phyloP scores from a whole-genome alignment of 2,329 filamentous ascomycete species.

The Xenosphaeropsis pyriputrescens region DNA sequence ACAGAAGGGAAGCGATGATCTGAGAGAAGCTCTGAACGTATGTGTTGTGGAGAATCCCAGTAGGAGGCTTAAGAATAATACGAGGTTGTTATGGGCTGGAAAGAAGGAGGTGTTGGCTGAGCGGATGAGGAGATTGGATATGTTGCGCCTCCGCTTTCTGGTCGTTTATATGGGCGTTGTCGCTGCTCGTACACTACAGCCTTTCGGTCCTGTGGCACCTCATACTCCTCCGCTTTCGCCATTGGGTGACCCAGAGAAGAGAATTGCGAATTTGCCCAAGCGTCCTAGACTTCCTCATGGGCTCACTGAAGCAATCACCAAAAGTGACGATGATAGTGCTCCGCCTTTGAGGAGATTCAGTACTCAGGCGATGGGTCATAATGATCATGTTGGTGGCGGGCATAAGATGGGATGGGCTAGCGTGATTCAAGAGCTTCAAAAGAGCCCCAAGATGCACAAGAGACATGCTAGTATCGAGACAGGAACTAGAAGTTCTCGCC shows the following conservation, averaged over 20 bases:
- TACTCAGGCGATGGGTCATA: constrained; percentile 37
- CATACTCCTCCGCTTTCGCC: constrained; percentile 1
- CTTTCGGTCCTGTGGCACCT: background rate
- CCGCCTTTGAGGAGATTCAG: constrained; percentile 36
- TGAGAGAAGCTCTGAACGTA: constrained; percentile 42
- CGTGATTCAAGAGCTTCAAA: constrained; percentile 47
- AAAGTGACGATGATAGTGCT: constrained; percentile 16
- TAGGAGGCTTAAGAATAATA: constrained; percentile 27
- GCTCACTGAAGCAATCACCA: constrained; percentile 13
- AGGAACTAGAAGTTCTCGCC: constrained; percentile 26
- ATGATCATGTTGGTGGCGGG: constrained; percentile 27
- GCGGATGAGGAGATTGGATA: constrained; percentile 40
- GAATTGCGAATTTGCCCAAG: constrained; percentile 7
- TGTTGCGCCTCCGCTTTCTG: constrained; percentile 49
- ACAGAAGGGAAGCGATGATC: constrained; percentile 41
- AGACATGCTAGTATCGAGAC: constrained; percentile 48
- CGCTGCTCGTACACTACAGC: constrained; percentile 18
- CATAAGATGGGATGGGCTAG: constrained; percentile 45
- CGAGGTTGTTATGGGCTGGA: constrained; percentile 42
- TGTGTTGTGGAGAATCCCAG: constrained; percentile 32
- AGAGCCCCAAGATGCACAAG: constrained; percentile 43
- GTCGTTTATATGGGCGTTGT: constrained; percentile 50
- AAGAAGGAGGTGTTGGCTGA: constrained; percentile 39
- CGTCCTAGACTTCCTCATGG: constrained; percentile 11
- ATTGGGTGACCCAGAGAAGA: constrained; percentile 11